Base-by-base conservation (phyloP, 2,329 filamentous ascomycete genomes). In the Colletotrichum sp. region DNA sequence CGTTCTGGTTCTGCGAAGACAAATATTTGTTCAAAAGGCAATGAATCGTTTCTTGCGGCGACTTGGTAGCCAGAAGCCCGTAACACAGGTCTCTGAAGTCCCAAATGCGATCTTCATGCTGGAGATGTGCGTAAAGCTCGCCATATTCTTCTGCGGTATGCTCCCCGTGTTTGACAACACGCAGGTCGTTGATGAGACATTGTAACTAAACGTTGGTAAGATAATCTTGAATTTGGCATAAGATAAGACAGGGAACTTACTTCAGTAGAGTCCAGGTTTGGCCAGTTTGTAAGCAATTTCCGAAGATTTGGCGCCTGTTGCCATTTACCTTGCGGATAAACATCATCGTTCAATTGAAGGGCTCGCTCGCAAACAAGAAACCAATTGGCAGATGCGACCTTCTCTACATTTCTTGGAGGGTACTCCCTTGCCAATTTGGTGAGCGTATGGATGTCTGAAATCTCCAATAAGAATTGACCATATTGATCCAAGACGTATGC, bases 351-450 rank as follows among this genome's bases (percentile, higher is more conserved):
- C 3, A 21, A 7, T 52, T 52, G 43, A 52, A 52, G 3, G 10
- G 43, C 43, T 7, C 6, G n/a, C 4, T 52, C 2, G 6, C n/a
- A 52, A 2, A 21, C 1, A 13, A 52, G 3, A 21, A 52, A 1
- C 43, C n/a, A 52, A 12, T 52, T 52, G 43, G 43, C 43, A 0
- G n/a, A 13, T 52, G 0, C 6, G 10, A 6, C 10, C 6, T 48
- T 21, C 6, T 52, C 6, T 7, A 1, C n/a, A 7, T 52, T 1
- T 52, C n/a, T 1, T 52, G n/a, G 0, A 0, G n/a, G 43, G 0
- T 52, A 52, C n/a, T 52, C n/a, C 6, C 43, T 52, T 7, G n/a
- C 43, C 43, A 52, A 13, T 0, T 52, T 21, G n/a, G 6, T 52
- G 10, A 52, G 43, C 5, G 43, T 5, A 52, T 52, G 10, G 3